These are phyloP conservation scores for Phaeosphaeriaceae sp. DNA, from an alignment of 2,329 filamentous ascomycete genomes.

Conservation along the genomic window DNA sequence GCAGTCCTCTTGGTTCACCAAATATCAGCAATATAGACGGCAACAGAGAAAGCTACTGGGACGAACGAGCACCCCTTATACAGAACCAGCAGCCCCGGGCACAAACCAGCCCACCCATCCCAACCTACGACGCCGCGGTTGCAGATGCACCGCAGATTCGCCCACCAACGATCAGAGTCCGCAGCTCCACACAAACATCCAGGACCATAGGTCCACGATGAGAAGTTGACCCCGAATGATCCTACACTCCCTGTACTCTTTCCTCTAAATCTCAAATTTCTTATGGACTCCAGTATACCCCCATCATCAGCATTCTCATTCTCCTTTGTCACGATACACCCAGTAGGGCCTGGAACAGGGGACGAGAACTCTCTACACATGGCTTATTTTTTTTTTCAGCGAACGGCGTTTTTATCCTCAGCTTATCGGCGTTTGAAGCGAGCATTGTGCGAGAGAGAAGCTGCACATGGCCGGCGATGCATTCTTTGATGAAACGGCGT, in stretches of 20 bases:
- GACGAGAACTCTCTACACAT: conserved; percentile 9
- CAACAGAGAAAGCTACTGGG: conserved; percentile 50
- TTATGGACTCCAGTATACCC: conserved; percentile 31
- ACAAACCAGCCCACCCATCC: conserved; percentile 68
- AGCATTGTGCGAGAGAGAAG: conserved; percentile 10
- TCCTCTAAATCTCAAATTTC: conserved; percentile 11
- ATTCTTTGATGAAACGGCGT: not conserved
- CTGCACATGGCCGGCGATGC: not conserved
- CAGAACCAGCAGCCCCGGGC: conserved; percentile 27
- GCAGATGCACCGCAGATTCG: conserved; percentile 63
- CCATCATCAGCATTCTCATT: conserved; percentile 12
- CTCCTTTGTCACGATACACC: conserved; percentile 4
- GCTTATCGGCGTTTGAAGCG: conserved; percentile 22
- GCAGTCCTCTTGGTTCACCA: conserved; percentile 51
- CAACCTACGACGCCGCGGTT: conserved; percentile 81
- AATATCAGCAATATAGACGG: conserved; percentile 62
- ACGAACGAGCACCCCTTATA: conserved; percentile 58
- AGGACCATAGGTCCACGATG: conserved; percentile 23
- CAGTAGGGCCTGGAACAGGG: not conserved
- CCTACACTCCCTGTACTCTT: not conserved
- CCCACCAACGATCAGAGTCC: conserved; percentile 30
- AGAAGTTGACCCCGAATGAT: not conserved
- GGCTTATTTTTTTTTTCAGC: conserved; percentile 5
- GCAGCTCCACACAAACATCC: conserved; percentile 34
- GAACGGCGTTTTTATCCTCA: conserved; percentile 14